Evolutionary conservation across 306 rosid species (phyloP), one percentile per base, ranked within the genome.

Genomic region (Aeschynomene evenia): DNA sequence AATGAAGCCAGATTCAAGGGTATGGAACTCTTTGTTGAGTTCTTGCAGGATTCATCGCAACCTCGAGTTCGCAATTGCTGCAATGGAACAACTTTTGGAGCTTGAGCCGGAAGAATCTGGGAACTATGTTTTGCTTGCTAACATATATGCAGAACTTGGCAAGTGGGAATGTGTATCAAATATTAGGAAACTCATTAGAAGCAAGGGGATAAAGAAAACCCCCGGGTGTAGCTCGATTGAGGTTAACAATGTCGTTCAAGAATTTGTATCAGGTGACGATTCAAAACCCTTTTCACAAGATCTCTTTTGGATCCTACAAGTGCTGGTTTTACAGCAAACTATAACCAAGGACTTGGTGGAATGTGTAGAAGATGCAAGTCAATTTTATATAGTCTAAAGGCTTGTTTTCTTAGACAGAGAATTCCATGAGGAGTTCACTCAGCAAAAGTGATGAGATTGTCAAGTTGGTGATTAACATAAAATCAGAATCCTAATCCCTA

Each of bases 71-170:
- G 92, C 96, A 51, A 10, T 61, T 18, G 71, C 76, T 62, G 95
- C 92, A 8, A 89, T 83, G 85, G 84, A 85, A 66, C 84, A 78
- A 5, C 87, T 87, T 60, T 8, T 63, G 12, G 87, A 84, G 83
- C 83, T 86, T 1, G 98, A 90, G 79, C 94, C 97, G 9, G 92
- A 90, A 69, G 96, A 88, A 69, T 73, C 85, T 15, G 98, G 94
- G 39, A 90, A 87, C 89, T 85, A 83, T 70, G 90, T 90, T 50
- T 70, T 93, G 81, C 85, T 93, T 8, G 88, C 94, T 11, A 93
- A 90, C 60, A 77, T 88, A 58, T 88, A 79, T 45, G 97, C 96
- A 56, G 92, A 93, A 56, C 80, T 68, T 23, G 90, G 88, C n/a
- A 86, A 53, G 79, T 90, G 96, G 98, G 86, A 88, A 60, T 80